Conservation (phyloP, 106 monocot species). For the Alisma plantagoaquatica region DNA sequence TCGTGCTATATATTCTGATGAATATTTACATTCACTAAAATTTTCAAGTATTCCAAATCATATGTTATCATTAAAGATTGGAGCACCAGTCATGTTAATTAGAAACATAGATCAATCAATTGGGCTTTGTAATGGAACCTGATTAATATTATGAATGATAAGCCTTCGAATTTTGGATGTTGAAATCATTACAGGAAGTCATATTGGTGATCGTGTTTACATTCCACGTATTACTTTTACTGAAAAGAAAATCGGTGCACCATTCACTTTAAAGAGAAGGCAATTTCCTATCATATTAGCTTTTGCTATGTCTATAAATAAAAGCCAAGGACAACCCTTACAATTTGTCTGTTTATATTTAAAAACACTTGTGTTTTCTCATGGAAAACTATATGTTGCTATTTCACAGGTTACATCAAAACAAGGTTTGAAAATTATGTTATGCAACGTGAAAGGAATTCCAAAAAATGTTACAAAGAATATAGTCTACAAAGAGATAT, state of each 20-base stretch:
- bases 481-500: constrained; percentile 14
- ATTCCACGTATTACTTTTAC: constrained; percentile 5
- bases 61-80: constrained; percentile 11
- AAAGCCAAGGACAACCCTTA: constrained; percentile 17
- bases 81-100: constrained; percentile 14
- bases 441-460: neutral
- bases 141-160: neutral
- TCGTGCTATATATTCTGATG: neutral
- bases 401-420: constrained; percentile 13
- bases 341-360: constrained; percentile 8
- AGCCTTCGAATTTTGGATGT: neutral
- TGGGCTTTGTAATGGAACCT: constrained; percentile 18
- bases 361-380: constrained; percentile 9
- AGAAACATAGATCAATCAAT: constrained; percentile 15
- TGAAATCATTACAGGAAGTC: constrained; percentile 1
- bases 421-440: constrained; percentile 13
- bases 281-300: constrained; percentile 14
- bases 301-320: constrained; percentile 17
- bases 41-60: constrained; percentile 8
- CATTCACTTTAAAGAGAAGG: constrained; percentile 3
- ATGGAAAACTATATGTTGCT: constrained; percentile 23
- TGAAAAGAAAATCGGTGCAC: neutral
- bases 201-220: neutral
- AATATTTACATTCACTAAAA: constrained; percentile 10
- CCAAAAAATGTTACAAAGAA: constrained; percentile 7